A percentile compares a stretch with the other conserved stretches of the same genome.
phyloP scores from a whole-genome alignment of 2,329 filamentous ascomycete species.

The Ascocoryne sarcoides region DNA sequence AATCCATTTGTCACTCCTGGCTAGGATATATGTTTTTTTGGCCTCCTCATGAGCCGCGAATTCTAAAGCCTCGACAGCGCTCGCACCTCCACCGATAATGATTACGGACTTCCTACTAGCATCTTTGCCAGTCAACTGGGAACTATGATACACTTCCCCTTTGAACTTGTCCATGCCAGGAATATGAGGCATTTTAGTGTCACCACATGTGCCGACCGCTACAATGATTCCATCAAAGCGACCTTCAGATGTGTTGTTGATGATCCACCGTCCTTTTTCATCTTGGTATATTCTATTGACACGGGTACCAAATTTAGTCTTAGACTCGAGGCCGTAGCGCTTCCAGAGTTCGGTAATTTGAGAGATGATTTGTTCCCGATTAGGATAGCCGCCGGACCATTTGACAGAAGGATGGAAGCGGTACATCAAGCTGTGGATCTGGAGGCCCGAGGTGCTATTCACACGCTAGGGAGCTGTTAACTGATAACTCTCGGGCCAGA shows the following conservation, averaged over 20 bases:
- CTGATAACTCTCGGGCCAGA: too few relatives aligned
- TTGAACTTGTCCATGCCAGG: slow-evolving; percentile 64
- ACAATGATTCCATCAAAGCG: slow-evolving; percentile 72
- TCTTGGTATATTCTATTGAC: slow-evolving; percentile 65
- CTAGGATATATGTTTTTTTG: slow-evolving; percentile 60
- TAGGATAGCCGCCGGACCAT: slow-evolving; percentile 70
- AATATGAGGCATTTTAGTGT: slow-evolving; percentile 63
- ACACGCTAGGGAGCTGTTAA: slow-evolving; percentile 49
- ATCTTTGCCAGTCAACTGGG: slow-evolving; percentile 61
- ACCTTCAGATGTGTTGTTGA: slow-evolving; percentile 64
- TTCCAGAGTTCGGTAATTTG: slow-evolving; percentile 69
- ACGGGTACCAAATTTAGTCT: slow-evolving; percentile 62
- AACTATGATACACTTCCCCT: slow-evolving; percentile 67
- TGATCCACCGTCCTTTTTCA: slow-evolving; percentile 61
- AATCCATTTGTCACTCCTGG: slow-evolving; percentile 78
- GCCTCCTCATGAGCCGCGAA: slow-evolving; percentile 63
- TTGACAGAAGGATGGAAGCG: slow-evolving; percentile 74
- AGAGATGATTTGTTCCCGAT: slow-evolving; percentile 63
- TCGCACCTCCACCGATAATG: slow-evolving; percentile 71
- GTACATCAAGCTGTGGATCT: slow-evolving; percentile 83
- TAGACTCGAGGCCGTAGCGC: slow-evolving; percentile 59
- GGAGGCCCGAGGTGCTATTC: slow-evolving; percentile 72
- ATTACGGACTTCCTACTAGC: slow-evolving; percentile 67
- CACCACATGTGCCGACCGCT: slow-evolving; percentile 72
- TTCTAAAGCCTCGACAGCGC: slow-evolving; percentile 74